Evolutionary conservation across 1,139 yeast species (phyloP).

Genomic region (Blastobotrys indianensis): DNA sequence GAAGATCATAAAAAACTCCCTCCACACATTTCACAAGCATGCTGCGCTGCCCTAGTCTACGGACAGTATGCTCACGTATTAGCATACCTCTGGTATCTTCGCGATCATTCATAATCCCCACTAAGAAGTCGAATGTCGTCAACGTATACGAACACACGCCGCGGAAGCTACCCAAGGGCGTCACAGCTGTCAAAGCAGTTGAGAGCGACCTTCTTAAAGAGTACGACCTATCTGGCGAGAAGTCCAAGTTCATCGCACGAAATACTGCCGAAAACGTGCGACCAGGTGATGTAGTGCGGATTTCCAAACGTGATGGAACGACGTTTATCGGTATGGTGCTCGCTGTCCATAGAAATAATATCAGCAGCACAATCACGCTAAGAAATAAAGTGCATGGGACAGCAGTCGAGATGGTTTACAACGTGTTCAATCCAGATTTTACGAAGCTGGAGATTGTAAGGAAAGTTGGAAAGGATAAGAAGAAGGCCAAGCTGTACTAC

Average conservation of each 20-base stretch:
- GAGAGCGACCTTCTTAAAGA: conserved; percentile 47
- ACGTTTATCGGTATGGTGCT: conserved; percentile 71
- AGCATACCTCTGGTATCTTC: background rate
- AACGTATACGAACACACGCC: conserved; percentile 32
- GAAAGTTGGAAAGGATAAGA: conserved; percentile 64
- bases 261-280: conserved; percentile 48
- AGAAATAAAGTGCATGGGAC: conserved; percentile 74
- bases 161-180: conserved; percentile 39
- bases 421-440: conserved; percentile 71
- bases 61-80: too few relatives aligned
- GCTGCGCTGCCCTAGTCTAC: background rate
- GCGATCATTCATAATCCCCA: conserved; percentile 14
- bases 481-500: conserved; percentile 78
- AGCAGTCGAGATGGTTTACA: conserved; percentile 77
- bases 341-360: conserved; percentile 63
- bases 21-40: conserved; percentile 1
- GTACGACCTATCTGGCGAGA: conserved; percentile 69
- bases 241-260: conserved; percentile 55
- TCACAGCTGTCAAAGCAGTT: conserved; percentile 43
- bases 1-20: background rate
- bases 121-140: conserved; percentile 25
- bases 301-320: conserved; percentile 63
- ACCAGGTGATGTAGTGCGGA: conserved; percentile 78
- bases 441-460: conserved; percentile 68
- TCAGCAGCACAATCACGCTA: conserved; percentile 65